Conservation (phyloP, 345 rosid genomes). For the Boechera divaricarpa region DNA sequence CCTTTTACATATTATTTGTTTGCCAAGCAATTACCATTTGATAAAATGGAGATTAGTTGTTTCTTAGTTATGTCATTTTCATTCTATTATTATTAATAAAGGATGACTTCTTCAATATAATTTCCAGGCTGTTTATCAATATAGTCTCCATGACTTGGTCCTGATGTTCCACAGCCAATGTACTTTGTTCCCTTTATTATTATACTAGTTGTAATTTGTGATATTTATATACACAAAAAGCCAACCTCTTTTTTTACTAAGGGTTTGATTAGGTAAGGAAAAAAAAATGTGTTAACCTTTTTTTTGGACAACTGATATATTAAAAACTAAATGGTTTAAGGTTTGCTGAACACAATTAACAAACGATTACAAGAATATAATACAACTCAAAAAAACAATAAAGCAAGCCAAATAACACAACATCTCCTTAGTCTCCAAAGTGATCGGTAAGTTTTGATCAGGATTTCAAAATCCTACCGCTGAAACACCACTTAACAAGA, state of each 20-base stretch:
- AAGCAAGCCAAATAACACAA: too few species aligned
- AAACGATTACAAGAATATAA: too few species aligned
- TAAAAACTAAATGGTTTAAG: too few species aligned
- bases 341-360: too few species aligned
- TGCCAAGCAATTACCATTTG: constrained; percentile 10
- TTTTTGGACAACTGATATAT: too few species aligned
- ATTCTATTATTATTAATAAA: constrained; percentile 1
- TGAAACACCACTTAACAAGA: too few species aligned
- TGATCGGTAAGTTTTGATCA: too few species aligned
- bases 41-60: not conserved
- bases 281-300: too few species aligned
- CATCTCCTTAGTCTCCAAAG: too few species aligned
- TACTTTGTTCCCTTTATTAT: not conserved
- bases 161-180: constrained; percentile 5
- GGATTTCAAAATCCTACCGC: too few species aligned
- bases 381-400: too few species aligned
- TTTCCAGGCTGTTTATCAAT: constrained; percentile 35
- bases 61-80: constrained; percentile 12
- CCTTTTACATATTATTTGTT: not conserved
- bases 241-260: not conserved
- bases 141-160: constrained; percentile 22
- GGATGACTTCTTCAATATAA: not conserved
- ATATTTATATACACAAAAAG: constrained; percentile 4
- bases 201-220: constrained; percentile 13
- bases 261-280: not conserved